phyloP scores from a whole-genome alignment of 495 filamentous ascomycete genomes.

The Pyronema omphalodes region DNA sequence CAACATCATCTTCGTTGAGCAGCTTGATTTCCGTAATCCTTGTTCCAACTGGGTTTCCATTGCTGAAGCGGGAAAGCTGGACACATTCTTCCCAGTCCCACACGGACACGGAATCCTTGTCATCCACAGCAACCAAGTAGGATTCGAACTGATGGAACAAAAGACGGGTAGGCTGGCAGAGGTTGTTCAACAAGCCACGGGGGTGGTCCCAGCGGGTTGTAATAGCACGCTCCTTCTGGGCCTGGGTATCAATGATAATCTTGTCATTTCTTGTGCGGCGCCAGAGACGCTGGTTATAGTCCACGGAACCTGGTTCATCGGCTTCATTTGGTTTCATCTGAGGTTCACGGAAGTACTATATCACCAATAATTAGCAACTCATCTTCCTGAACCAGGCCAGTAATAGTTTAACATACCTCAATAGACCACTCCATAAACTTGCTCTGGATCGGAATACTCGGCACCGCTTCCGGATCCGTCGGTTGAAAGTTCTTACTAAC shows the following conservation, averaged over 20 bases:
- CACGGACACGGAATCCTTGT: conserved; percentile 67
- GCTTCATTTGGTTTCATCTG: conserved; percentile 95
- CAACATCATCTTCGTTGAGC: conserved; percentile 96
- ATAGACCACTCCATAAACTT: conserved; percentile 88
- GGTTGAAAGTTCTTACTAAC: conserved; percentile 52
- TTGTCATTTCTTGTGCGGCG: conserved; percentile 78
- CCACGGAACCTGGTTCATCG: conserved; percentile 89
- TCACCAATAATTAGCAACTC: conserved; percentile 6
- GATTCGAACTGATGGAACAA: conserved; percentile 96
- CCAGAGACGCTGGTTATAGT: conserved; percentile 94
- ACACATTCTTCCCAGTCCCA: conserved; percentile 77
- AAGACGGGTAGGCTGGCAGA: conserved; percentile 73
- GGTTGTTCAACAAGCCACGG: conserved; percentile 63
- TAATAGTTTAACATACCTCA: conserved; percentile 36
- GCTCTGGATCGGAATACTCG: conserved; percentile 55
- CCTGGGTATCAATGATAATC: conserved; percentile 79
- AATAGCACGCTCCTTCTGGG: conserved; percentile 70
- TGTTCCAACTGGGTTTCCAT: conserved; percentile 76
- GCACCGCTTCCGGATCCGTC: conserved; percentile 35
- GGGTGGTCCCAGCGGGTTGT: conserved; percentile 67
- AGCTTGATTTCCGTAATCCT: conserved; percentile 88
- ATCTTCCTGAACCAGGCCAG: not conserved
- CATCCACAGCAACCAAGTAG: conserved; percentile 84
- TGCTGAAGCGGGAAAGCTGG: conserved; percentile 70
- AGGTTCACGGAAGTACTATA: conserved; percentile 83